These are phyloP conservation scores for Dovyalis caffra DNA, from an alignment of 345 rosid genomes.

Conservation along the genomic window DNA sequence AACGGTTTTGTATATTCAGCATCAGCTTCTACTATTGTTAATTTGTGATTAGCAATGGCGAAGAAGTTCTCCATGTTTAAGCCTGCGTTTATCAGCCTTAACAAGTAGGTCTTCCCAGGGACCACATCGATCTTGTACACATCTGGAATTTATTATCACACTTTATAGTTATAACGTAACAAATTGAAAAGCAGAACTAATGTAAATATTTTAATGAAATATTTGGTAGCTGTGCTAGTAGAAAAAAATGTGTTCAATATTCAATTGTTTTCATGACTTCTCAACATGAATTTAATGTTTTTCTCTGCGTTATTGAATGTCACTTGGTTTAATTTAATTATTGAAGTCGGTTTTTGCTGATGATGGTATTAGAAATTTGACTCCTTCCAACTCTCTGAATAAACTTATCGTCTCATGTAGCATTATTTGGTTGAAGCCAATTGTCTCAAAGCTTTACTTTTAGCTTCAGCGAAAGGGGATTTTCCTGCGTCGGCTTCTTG, in stretches of 20 bases:
- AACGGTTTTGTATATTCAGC: slow-evolving; percentile 80
- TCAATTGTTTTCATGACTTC: no score
- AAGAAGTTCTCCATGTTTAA: slow-evolving; percentile 83
- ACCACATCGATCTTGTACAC: slow-evolving; percentile 57
- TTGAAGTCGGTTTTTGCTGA: no score
- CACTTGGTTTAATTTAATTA: no score
- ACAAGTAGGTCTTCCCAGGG: slow-evolving; percentile 67
- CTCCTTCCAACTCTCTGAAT: no score
- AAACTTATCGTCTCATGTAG: no score
- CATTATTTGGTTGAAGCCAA: no score
- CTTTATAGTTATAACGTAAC: neutral
- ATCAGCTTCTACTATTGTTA: slow-evolving; percentile 80
- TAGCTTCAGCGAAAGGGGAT: no score
- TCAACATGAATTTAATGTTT: no score
- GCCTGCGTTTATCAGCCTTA: slow-evolving; percentile 73
- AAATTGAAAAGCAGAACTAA: neutral
- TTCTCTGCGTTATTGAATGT: no score
- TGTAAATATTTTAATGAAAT: neutral
- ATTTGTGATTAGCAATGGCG: slow-evolving; percentile 69
- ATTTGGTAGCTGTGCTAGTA: neutral
- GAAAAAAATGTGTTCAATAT: neutral
- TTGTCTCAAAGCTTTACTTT: no score
- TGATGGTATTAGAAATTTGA: no score
- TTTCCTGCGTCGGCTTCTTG: no score
- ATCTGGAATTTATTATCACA: slow-evolving; percentile 40